Evolutionary conservation across 805 yeast species (phyloP), one percentile per base, ranked within the genome.

Genomic region (Debaryomyces castellii): DNA sequence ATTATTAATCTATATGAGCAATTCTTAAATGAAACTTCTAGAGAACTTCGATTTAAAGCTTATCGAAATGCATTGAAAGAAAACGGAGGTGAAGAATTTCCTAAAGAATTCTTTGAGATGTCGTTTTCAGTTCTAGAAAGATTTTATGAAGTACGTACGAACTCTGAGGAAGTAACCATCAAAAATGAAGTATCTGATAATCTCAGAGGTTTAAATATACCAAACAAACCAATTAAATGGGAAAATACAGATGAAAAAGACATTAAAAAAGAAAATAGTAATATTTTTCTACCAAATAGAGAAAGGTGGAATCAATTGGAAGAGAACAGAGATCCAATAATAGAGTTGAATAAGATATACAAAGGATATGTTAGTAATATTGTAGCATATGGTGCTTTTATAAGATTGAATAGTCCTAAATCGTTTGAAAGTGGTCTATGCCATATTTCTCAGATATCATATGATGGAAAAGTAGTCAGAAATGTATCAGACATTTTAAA

Each of bases 301-400:
- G 32, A 32, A 6, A 40, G 24, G 11, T 12, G 32, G 14, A 3
- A 10, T 18, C 17, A 35, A n/a, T 18, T n/a, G 8, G 20, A 32
- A 8, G 27, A 24, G 12, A 25, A 14, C 17, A 22, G 22, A 14
- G 11, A 35, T 8, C 24, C 24, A 9, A 10, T 35, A 28, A 40
- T 18, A 36, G 11, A 50, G 9, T 70, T 81, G 0, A 51, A 60
- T 4, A 47, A 72, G 1, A 82, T 87, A 0, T 83, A 85, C 53
- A 63, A 62, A 23, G 97, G 96, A 0, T 63, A 51, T 21, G 85
- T 92, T 2, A 73, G 71, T 39, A 80, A 78, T 38, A 54, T 87
- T 1, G 81, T 82, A 36, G 62, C 77, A 2, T 91, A 82, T 64
- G 97, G 98, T 0, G 95, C 89, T 1, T 92, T 91, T 59, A 77